These are phyloP conservation scores for Penicillium soppii DNA, from an alignment of 495 filamentous ascomycete genomes.

Conservation along the genomic window DNA sequence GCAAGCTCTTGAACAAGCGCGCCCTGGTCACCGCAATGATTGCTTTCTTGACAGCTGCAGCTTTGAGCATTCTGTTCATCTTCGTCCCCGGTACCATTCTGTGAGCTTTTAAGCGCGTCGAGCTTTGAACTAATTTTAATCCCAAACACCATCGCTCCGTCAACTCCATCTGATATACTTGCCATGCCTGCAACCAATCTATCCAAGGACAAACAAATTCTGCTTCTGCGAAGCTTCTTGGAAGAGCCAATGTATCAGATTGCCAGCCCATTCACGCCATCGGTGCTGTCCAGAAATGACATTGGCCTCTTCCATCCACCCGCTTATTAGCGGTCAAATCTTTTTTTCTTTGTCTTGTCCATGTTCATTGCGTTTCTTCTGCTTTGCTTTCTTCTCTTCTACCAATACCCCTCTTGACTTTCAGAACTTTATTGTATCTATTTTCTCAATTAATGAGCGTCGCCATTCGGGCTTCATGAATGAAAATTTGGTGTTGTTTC, in stretches of 20 bases:
- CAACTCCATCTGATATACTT: background rate
- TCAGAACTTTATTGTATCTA: constrained; percentile 32
- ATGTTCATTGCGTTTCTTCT: constrained; percentile 22
- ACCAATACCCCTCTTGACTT: constrained; percentile 39
- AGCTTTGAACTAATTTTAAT: background rate
- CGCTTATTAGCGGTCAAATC: constrained; percentile 10
- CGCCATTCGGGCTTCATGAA: constrained; percentile 24
- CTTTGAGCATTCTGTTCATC: constrained; percentile 79
- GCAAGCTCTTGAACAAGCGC: constrained; percentile 76
- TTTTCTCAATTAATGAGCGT: constrained; percentile 27
- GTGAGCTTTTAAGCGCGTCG: constrained; percentile 36
- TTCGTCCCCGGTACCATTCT: constrained; percentile 89
- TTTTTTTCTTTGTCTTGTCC: constrained; percentile 23
- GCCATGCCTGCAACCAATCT: background rate
- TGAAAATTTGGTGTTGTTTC: constrained; percentile 10
- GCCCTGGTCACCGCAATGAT: constrained; percentile 72
- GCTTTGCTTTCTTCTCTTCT: constrained; percentile 26
- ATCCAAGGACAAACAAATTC: constrained; percentile 6
- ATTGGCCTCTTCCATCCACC: background rate
- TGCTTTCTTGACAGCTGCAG: constrained; percentile 71
- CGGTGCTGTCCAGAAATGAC: background rate
- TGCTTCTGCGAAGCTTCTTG: constrained; percentile 20
- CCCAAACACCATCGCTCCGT: constrained; percentile 6
- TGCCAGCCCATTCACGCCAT: background rate
- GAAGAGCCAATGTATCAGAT: background rate